Base-by-base conservation (phyloP, 2,329 filamentous ascomycete genomes). In the Fusarium compactum region DNA sequence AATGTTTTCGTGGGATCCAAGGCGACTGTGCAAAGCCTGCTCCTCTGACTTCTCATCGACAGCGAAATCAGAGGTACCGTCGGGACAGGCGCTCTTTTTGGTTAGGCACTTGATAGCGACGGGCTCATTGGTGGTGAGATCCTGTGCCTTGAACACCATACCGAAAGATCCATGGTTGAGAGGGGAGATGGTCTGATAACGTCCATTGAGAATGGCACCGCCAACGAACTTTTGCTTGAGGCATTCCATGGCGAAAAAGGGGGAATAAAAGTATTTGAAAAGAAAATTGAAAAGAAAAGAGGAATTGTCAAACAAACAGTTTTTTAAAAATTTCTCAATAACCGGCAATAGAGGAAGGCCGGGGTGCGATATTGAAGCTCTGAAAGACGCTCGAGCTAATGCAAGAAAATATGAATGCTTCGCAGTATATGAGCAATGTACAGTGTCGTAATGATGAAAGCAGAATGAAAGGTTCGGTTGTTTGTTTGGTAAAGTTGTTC, bases 121-220 rank as follows among this genome's bases (percentile, higher is more conserved):
- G 64, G 89, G 87, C 64, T 96, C 86, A 74, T 90, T 89, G 65
- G 92, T 97, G 70, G 86, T 80, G 71, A 90, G 85, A 80, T 99
- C 94, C 79, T 87, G 91, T 65, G 95, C 96, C 83, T 94, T 91
- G 82, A 98, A 98, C 76, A 99, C 96, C 93, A 98, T 97, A 79
- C 96, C 96, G 78, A 98, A 99, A 59, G 96, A 98, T 75, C 96
- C 96, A 87, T 98, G 94, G 80, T 99, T 99, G 84, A 99, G 92
- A 62, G 96, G 95, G 74, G 95, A 93, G 78, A 98, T 87, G 60
- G 95, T 97, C 83, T 92, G 87, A 81, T 96, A 99, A 74, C 96
- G 95, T 80, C 93, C 94, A 79, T 93, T 90, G 78, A 97, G 90
- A 78, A 97, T 83, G 82, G 92, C 89, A 81, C 92, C 93, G 81